These are phyloP conservation scores for Tuber magnatum DNA, from an alignment of 495 filamentous ascomycete species.

Conservation along the genomic window DNA sequence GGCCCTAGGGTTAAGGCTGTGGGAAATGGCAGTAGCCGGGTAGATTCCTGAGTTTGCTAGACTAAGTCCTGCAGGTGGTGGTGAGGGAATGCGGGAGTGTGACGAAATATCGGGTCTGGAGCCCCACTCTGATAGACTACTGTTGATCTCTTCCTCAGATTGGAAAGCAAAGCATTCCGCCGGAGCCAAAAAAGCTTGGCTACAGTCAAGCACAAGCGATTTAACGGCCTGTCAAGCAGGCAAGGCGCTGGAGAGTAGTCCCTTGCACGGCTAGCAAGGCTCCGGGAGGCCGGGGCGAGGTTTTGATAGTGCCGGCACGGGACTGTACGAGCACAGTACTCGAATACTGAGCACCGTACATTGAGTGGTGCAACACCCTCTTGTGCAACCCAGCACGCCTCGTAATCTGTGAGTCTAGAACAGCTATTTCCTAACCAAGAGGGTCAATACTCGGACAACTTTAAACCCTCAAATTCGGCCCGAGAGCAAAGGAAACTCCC, in stretches of 20 bases:
- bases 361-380: background rate
- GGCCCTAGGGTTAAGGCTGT: background rate
- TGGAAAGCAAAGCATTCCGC: no score
- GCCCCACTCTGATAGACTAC: background rate
- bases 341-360: no score
- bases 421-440: background rate
- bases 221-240: no score
- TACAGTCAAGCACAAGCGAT: no score
- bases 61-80: background rate
- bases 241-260: no score
- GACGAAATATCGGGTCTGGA: background rate
- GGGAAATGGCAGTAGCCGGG: background rate
- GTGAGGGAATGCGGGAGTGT: background rate
- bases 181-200: no score
- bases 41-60: background rate
- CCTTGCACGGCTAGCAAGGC: no score
- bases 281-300: no score
- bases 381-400: background rate
- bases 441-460: background rate
- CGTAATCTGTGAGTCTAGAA: background rate
- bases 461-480: background rate
- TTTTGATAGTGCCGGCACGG: no score
- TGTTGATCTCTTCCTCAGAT: no score
- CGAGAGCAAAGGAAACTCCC: background rate
- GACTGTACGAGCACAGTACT: no score